Conservation (phyloP, 345 rosid genomes). For the Ricinus communis region DNA sequence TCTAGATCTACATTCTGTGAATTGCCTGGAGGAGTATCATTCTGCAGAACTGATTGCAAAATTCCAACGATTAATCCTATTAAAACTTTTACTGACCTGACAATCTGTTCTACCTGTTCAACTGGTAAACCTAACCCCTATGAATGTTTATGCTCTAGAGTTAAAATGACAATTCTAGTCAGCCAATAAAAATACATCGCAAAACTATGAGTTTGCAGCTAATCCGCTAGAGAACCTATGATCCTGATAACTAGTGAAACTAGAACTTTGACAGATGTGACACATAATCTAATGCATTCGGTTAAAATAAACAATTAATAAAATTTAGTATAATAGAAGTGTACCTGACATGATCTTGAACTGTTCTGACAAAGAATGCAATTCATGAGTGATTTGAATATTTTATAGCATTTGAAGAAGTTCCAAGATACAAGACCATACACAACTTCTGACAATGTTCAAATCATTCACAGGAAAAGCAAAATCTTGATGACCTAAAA, state of each 20-base stretch:
- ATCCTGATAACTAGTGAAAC: too few relatives aligned
- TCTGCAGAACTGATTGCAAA: not conserved
- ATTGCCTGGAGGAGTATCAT: not conserved
- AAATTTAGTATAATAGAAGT: too few relatives aligned
- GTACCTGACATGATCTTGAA: too few relatives aligned
- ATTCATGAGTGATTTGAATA: too few relatives aligned
- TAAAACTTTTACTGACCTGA: not conserved
- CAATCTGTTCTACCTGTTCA: not conserved
- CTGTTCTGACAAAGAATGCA: too few relatives aligned
- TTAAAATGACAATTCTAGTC: not conserved
- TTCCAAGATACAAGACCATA: not conserved
- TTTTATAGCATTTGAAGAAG: too few relatives aligned
- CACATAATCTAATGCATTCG: too few relatives aligned
- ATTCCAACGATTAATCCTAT: not conserved
- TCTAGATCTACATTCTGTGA: conserved; percentile 1
- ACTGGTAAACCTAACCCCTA: not conserved
- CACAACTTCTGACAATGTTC: too few relatives aligned
- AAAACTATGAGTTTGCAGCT: not conserved
- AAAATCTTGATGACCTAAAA: not conserved
- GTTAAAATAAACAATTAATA: too few relatives aligned
- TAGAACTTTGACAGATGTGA: too few relatives aligned
- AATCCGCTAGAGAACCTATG: not conserved
- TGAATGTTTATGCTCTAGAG: not conserved
- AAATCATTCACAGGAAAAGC: too few relatives aligned
- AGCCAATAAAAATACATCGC: not conserved